A percentile compares a stretch with the other conserved stretches of the same genome.
These are phyloP conservation scores for Tephrocybe rancida DNA, from an alignment of 768 basidiomycete genomes.

Conservation along the genomic window DNA sequence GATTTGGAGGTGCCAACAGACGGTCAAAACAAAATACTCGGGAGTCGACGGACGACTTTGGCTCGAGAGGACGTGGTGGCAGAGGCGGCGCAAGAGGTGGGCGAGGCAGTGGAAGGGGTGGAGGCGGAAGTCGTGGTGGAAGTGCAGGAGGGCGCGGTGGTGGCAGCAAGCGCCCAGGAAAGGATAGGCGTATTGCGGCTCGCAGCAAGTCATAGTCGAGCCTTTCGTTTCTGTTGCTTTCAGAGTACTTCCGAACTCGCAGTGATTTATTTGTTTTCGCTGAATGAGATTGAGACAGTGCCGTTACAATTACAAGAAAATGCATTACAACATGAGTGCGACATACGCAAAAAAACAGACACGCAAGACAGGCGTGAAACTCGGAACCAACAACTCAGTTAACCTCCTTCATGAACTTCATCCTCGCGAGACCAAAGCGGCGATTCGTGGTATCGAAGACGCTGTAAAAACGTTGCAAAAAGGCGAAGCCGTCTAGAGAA, in stretches of 20 bases:
- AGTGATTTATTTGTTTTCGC: background rate
- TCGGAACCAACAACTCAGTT: constrained; percentile 28
- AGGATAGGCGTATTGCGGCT: constrained; percentile 52
- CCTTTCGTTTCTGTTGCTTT: background rate
- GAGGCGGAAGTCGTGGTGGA: constrained; percentile 29
- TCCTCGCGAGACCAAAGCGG: constrained; percentile 40
- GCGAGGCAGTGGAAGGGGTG: constrained; percentile 22
- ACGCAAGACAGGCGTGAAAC: background rate
- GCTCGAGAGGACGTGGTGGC: constrained; percentile 30
- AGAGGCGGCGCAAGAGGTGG: constrained; percentile 26
- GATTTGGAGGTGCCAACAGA: constrained; percentile 71
- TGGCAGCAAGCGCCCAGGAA: constrained; percentile 57
- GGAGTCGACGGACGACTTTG: constrained; percentile 80
- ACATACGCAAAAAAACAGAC: background rate
- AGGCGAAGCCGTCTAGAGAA: constrained; percentile 50
- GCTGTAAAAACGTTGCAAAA: constrained; percentile 64
- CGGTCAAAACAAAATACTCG: constrained; percentile 82
- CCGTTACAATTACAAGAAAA: background rate
- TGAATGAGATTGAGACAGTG: background rate
- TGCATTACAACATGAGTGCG: background rate
- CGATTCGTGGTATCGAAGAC: constrained; percentile 47
- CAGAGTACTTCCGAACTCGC: background rate
- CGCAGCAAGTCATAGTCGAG: constrained; percentile 31
- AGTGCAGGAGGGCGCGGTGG: constrained; percentile 30
- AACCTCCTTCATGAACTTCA: constrained; percentile 33